These are phyloP conservation scores for Pythium volutum DNA, from an alignment of 352 stramenopile species.

Conservation along the genomic window DNA sequence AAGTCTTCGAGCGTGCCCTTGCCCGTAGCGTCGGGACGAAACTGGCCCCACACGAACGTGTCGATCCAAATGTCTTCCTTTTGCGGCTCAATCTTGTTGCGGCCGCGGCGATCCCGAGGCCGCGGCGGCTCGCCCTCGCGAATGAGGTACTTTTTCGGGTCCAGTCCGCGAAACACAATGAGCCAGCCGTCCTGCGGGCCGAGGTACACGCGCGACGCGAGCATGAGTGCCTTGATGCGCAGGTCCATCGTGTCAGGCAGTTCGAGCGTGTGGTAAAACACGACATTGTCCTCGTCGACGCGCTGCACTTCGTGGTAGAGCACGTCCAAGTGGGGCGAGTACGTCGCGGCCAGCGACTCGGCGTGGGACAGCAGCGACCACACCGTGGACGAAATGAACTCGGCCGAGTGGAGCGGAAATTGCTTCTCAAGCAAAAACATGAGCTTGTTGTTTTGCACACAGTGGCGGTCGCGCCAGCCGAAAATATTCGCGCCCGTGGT, in stretches of 20 bases:
- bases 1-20: slow-evolving; percentile 56
- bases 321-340: slow-evolving; percentile 46
- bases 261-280: slow-evolving; percentile 75
- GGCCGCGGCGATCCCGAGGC: slow-evolving; percentile 50
- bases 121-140: slow-evolving; percentile 42
- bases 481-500: slow-evolving; percentile 59
- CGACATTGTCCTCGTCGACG: slow-evolving; percentile 49
- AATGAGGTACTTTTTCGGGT: slow-evolving; percentile 53
- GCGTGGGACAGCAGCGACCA: slow-evolving; percentile 54
- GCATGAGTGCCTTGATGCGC: slow-evolving; percentile 57
- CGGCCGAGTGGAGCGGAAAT: slow-evolving; percentile 34
- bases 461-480: slow-evolving; percentile 62
- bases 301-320: slow-evolving; percentile 66
- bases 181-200: slow-evolving; percentile 36
- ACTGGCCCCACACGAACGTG: slow-evolving; percentile 69
- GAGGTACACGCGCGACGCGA: slow-evolving; percentile 53
- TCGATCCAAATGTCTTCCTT: slow-evolving; percentile 65
- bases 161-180: slow-evolving; percentile 52
- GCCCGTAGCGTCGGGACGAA: slow-evolving; percentile 38
- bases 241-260: slow-evolving; percentile 38
- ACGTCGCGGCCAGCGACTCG: slow-evolving; percentile 44
- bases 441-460: slow-evolving; percentile 49
- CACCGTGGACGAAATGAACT: slow-evolving; percentile 38
- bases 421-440: slow-evolving; percentile 69
- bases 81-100: slow-evolving; percentile 43